Evolutionary conservation across 257 asterid genomes (phyloP).

Genomic region (Solanum commersonii): DNA sequence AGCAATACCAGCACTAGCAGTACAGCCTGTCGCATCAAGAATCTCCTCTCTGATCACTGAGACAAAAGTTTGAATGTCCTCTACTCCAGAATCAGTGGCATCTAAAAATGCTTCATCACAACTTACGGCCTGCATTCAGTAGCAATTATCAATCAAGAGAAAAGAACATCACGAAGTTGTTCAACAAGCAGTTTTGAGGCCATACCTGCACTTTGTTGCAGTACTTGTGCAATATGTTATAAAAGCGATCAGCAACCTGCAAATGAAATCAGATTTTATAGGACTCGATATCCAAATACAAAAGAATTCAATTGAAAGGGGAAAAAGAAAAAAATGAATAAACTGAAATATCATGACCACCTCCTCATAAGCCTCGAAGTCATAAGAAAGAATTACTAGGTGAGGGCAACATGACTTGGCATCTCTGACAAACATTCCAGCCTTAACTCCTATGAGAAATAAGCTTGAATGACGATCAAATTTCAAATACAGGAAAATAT

Average conservation of each 20-base stretch:
- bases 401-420: conserved; percentile 89
- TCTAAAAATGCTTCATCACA: conserved; percentile 97
- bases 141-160: conserved; percentile 13
- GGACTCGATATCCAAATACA: neutral
- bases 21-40: conserved; percentile 64
- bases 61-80: conserved; percentile 65
- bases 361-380: conserved; percentile 95
- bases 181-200: neutral
- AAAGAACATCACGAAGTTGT: neutral
- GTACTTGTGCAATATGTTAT: conserved; percentile 78
- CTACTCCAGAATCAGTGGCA: conserved; percentile 55
- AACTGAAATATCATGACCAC: conserved; percentile 16
- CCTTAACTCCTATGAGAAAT: conserved; percentile 62
- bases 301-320: neutral
- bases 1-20: conserved; percentile 93
- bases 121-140: conserved; percentile 71
- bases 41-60: conserved; percentile 67
- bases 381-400: conserved; percentile 77
- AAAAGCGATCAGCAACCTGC: conserved; percentile 94
- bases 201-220: conserved; percentile 88
- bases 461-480: neutral
- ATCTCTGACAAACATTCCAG: conserved; percentile 94
- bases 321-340: neutral
- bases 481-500: neutral
- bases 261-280: conserved; percentile 3